Evolutionary conservation across 2,329 filamentous ascomycete genomes (phyloP).

Genomic region (Clarireedia homoeocarpa): DNA sequence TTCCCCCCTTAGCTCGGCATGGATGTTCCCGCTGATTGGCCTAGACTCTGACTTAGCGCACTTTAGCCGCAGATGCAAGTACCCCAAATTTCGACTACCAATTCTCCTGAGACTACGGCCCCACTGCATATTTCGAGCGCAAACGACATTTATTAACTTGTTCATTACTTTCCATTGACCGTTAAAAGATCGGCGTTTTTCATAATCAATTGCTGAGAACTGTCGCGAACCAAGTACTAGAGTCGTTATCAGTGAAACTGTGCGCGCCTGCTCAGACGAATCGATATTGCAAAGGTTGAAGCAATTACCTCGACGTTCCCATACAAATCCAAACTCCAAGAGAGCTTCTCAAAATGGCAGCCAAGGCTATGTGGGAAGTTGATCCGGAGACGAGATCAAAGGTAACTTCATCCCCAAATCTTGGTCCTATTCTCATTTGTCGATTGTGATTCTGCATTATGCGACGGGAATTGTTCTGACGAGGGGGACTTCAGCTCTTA

Average conservation of each 20-base stretch:
- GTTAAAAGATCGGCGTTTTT: no score
- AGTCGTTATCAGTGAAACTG: no score
- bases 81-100: constrained; percentile 2
- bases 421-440: background rate
- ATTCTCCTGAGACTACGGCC: background rate
- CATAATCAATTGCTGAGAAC: no score
- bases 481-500: constrained; percentile 54
- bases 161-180: no score
- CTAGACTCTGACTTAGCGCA: constrained; percentile 3
- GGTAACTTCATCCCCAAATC: constrained; percentile 40
- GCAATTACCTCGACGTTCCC: no score
- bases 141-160: background rate
- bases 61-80: background rate
- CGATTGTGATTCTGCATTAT: background rate
- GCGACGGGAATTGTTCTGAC: constrained; percentile 8
- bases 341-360: constrained; percentile 36
- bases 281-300: no score
- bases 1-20: background rate
- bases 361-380: constrained; percentile 94
- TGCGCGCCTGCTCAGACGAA: background rate
- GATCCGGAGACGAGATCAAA: constrained; percentile 96
- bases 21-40: background rate
- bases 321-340: background rate
- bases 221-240: no score
- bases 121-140: background rate